Conservation (phyloP, 345 rosid genomes). For the Hevea brasiliensis region DNA sequence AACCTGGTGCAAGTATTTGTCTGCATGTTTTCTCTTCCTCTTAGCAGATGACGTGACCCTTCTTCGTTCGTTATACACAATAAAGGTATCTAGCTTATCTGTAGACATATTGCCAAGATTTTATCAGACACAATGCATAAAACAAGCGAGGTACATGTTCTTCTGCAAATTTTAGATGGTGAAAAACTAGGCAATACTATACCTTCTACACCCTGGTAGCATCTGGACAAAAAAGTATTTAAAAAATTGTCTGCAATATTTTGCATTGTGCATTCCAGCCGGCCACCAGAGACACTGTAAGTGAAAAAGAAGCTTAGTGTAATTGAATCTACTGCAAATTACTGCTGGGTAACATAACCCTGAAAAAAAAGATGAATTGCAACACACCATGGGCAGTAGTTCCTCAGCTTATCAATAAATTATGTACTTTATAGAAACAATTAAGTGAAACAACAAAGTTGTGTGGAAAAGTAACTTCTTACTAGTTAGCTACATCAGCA, state of each 20-base stretch:
- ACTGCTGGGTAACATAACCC: constrained; percentile 1
- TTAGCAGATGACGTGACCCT: constrained; percentile 93
- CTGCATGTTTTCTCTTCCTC: constrained; percentile 69
- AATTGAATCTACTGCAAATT: constrained; percentile 4
- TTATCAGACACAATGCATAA: neutral
- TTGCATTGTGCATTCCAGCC: constrained; percentile 98
- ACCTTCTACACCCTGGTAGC: constrained; percentile 73
- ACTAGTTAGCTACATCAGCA: too few species aligned
- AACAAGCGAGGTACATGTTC: constrained; percentile 9
- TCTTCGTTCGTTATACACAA: constrained; percentile 82
- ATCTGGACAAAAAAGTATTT: constrained; percentile 61
- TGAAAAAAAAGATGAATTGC: constrained; percentile 4
- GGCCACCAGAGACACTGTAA: constrained; percentile 76
- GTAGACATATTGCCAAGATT: constrained; percentile 18
- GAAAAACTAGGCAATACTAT: constrained; percentile 18
- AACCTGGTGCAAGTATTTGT: constrained; percentile 82
- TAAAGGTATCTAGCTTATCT: constrained; percentile 78
- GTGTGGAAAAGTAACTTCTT: too few species aligned
- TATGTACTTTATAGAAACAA: neutral
- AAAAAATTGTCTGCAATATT: constrained; percentile 85
- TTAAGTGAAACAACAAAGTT: neutral
- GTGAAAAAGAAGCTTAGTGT: constrained; percentile 14
- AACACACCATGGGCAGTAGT: neutral
- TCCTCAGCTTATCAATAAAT: neutral
- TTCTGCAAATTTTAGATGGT: constrained; percentile 2